Base-by-base conservation (phyloP, 2,329 filamentous ascomycete genomes). In the Exophiala xenobiotica region DNA sequence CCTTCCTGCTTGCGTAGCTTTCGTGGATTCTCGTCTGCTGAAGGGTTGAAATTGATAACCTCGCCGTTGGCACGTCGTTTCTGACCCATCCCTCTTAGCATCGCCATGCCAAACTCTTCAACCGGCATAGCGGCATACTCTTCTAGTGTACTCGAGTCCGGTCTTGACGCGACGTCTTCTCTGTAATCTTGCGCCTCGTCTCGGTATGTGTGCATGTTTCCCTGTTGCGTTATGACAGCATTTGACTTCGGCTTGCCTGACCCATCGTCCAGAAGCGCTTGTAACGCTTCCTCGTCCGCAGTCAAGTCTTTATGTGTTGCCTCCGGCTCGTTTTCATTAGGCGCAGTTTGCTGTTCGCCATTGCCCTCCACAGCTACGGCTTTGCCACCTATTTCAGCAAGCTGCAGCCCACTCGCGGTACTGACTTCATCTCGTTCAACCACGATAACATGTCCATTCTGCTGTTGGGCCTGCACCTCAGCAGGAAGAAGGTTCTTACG, bases 11-110 rank as follows among this genome's bases (percentile, higher is more conserved):
- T 62, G 56, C 82, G 85, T 27, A 83, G 76, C 59, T 87, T 87
- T 1, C 76, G 78, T 19, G 61, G 57, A 3, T 65, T 54, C 31
- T 63, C 57, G 27, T 65, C 59, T 53, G 69, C 61, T 59, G 68
- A 59, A 14, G 69, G 68, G 20, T 70, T 70, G 48, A 83, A 37
- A 16, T 51, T 43, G 43, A 63, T 61, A 14, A 80, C 56, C 64
- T 68, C 72, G 86, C 75, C 45, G 83, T 75, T 31, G 74, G 71
- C 56, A 82, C 76, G 14, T 78, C 82, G 57, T 64, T 96, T 90
- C 91, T 92, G 96, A 6, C 93, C 93, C 88, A 97, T 96, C 7
- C 91, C 90, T 24, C 91, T 83, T 27, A 99, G 78, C 58, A 97
- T 77, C 0, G 91, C 90, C 14, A 90, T 87, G 6, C 93, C 93